These are phyloP conservation scores for Mortierella sp. DNA, from an alignment of 371 early-diverging fungal genomes.

Conservation along the genomic window DNA sequence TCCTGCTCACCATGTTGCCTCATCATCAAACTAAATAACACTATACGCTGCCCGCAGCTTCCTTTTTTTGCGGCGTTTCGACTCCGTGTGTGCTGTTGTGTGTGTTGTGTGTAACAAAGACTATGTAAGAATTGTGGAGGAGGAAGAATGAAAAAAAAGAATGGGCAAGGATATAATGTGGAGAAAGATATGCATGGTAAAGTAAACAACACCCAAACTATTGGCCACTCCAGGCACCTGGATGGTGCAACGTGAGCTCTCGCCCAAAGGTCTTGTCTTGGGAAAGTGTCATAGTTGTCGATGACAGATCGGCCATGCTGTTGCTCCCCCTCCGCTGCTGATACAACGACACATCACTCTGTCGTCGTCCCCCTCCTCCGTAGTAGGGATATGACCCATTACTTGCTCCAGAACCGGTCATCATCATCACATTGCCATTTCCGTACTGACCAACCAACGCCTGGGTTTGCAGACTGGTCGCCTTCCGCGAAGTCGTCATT, in stretches of 20 bases:
- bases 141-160: background rate
- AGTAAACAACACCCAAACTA: background rate
- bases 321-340: background rate
- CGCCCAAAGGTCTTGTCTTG: background rate
- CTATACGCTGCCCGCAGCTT: background rate
- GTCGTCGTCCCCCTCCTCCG: background rate
- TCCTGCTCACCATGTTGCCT: background rate
- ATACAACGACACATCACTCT: background rate
- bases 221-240: background rate
- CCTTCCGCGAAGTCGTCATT: background rate
- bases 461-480: conserved; percentile 8
- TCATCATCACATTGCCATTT: conserved; percentile 5
- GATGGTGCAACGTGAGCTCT: background rate
- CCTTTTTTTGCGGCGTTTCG: background rate
- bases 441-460: conserved; percentile 20
- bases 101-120: background rate
- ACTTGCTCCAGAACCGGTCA: background rate
- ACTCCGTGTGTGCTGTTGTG: background rate
- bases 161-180: background rate
- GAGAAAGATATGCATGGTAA: background rate
- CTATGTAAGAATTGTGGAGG: conserved; percentile 2
- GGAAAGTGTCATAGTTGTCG: background rate
- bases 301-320: background rate
- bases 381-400: background rate
- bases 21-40: background rate